These are phyloP conservation scores for Talaromyces wortmannii DNA, from an alignment of 495 filamentous ascomycete genomes.

Conservation along the genomic window DNA sequence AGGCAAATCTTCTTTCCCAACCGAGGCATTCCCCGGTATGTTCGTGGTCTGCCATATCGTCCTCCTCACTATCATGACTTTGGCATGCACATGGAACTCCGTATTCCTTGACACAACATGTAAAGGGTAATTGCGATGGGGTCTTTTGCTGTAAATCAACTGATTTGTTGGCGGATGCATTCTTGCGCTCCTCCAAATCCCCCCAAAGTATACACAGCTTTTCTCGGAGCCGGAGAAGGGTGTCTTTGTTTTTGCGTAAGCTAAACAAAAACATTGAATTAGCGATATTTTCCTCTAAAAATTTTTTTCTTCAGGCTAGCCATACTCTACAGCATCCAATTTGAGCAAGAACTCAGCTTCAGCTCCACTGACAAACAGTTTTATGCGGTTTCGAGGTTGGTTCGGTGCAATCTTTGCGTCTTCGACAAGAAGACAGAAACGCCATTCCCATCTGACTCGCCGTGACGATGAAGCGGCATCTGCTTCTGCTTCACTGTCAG, in stretches of 20 bases:
- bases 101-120: slow-evolving; percentile 46
- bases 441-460: slow-evolving; percentile 62
- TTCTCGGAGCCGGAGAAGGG: slow-evolving; percentile 51
- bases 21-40: slow-evolving; percentile 23
- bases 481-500: slow-evolving; percentile 31
- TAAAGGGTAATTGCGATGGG: slow-evolving; percentile 22
- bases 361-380: slow-evolving; percentile 57
- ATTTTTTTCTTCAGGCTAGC: slow-evolving; percentile 1
- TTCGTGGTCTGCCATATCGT: slow-evolving; percentile 1
- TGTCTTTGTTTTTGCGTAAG: slow-evolving; percentile 42
- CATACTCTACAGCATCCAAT: slow-evolving; percentile 63
- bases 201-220: slow-evolving; percentile 82
- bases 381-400: slow-evolving; percentile 39
- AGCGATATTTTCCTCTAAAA: not conserved
- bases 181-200: slow-evolving; percentile 66
- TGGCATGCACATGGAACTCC: slow-evolving; percentile 34
- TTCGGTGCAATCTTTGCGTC: slow-evolving; percentile 35
- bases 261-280: slow-evolving; percentile 18
- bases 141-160: slow-evolving; percentile 9
- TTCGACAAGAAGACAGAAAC: slow-evolving; percentile 67
- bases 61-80: slow-evolving; percentile 1
- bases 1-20: slow-evolving; percentile 43
- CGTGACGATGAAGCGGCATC: slow-evolving; percentile 18
- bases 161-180: slow-evolving; percentile 1
- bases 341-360: slow-evolving; percentile 60